These are phyloP conservation scores for Ascochyta viciae-villosae DNA, from an alignment of 2,329 filamentous ascomycete species.

Conservation along the genomic window DNA sequence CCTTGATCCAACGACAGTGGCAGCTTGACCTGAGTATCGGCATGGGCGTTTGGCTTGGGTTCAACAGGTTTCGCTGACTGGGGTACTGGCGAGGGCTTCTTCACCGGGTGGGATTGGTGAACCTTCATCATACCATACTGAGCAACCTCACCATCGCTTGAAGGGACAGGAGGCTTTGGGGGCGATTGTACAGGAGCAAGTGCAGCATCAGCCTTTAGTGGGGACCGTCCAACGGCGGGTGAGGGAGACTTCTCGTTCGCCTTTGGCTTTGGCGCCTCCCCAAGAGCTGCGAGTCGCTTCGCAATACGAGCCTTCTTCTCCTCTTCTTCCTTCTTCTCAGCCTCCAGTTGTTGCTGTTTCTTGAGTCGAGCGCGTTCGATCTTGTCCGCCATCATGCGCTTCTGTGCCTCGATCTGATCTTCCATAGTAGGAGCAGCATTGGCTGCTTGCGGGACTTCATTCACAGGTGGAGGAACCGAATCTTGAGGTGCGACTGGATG, in stretches of 20 bases:
- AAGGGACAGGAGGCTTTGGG: slow-evolving; percentile 65
- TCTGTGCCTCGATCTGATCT: slow-evolving; percentile 69
- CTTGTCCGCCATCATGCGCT: slow-evolving; percentile 73
- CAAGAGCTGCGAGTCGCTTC: slow-evolving; percentile 74
- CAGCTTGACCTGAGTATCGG: slow-evolving; percentile 28
- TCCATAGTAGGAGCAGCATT: slow-evolving; percentile 60
- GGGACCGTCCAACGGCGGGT: slow-evolving; percentile 38
- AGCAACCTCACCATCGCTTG: slow-evolving; percentile 63
- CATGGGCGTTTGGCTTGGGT: slow-evolving; percentile 29
- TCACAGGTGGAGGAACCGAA: slow-evolving; percentile 36
- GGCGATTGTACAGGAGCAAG: slow-evolving; percentile 52
- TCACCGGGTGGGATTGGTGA: slow-evolving; percentile 62
- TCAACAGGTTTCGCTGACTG: slow-evolving; percentile 26
- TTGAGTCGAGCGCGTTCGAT: slow-evolving; percentile 73
- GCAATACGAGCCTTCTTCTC: slow-evolving; percentile 73
- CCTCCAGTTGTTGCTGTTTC: slow-evolving; percentile 61
- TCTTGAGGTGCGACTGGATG: slow-evolving; percentile 47
- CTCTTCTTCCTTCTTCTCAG: slow-evolving; percentile 75
- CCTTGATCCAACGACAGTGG: slow-evolving; percentile 27
- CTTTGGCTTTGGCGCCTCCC: slow-evolving; percentile 57
- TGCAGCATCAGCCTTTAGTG: slow-evolving; percentile 55
- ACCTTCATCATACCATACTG: slow-evolving; percentile 70
- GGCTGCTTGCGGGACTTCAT: slow-evolving; percentile 34
- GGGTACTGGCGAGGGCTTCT: slow-evolving; percentile 31
- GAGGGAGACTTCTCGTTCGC: slow-evolving; percentile 50